Conservation (phyloP, 129 eudicot genomes). For the Oenanthe sinensis region DNA sequence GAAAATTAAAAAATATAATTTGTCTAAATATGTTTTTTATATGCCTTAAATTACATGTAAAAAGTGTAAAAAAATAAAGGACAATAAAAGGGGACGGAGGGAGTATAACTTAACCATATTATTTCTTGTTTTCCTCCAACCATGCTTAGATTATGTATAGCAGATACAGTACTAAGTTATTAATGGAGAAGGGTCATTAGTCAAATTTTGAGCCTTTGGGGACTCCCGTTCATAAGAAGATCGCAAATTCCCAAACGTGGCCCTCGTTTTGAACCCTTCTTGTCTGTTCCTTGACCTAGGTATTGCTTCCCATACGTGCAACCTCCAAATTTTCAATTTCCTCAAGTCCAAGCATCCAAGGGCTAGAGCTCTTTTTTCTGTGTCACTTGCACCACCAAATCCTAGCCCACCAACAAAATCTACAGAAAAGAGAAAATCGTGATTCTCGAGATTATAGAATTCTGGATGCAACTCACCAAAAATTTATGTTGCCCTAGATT, state of each 20-base stretch:
- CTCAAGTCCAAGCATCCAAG: slow-evolving; percentile 25
- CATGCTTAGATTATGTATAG: slow-evolving; percentile 26
- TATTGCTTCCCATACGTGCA: slow-evolving; percentile 83
- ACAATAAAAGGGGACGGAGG: no score
- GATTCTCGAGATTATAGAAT: not conserved
- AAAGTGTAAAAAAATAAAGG: no score
- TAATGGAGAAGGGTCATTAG: slow-evolving; percentile 24
- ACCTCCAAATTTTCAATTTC: slow-evolving; percentile 23
- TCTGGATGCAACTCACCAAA: not conserved
- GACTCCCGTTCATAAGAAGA: slow-evolving; percentile 11
- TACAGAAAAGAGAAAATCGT: not conserved
- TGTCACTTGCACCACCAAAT: not conserved
- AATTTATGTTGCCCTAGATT: not conserved
- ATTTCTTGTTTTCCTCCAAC: slow-evolving; percentile 17
- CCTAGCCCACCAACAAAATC: slow-evolving; percentile 11
- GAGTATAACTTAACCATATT: not conserved
- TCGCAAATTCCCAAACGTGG: slow-evolving; percentile 33
- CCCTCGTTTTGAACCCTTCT: slow-evolving; percentile 64
- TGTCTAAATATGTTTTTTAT: no score
- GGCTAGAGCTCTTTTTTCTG: slow-evolving; percentile 9
- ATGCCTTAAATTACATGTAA: no score
- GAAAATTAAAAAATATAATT: no score
- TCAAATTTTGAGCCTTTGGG: slow-evolving; percentile 45
- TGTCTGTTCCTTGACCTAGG: slow-evolving; percentile 84
- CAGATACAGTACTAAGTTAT: slow-evolving; percentile 18